Evolutionary conservation across 495 filamentous ascomycete genomes (phyloP).

Genomic region (Hyaloscypha bicolor): DNA sequence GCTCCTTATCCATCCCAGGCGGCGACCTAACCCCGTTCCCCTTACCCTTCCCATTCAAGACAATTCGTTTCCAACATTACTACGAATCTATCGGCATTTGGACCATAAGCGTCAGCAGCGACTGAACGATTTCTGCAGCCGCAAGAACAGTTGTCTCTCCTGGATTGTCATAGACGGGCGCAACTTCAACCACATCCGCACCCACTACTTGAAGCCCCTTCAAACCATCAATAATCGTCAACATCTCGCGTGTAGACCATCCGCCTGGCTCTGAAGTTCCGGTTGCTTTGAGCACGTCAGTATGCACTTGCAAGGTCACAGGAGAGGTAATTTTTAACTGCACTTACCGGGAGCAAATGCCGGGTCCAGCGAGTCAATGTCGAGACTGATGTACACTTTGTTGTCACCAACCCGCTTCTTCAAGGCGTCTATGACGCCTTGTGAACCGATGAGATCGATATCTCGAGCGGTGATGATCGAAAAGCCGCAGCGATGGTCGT

Average conservation of each 20-base stretch:
- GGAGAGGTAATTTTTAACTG: not conserved
- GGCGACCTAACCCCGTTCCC: too few species aligned
- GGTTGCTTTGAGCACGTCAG: slow-evolving; percentile 52
- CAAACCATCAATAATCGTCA: slow-evolving; percentile 68
- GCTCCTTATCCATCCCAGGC: too few species aligned
- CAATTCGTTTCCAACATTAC: too few species aligned
- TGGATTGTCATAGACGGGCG: slow-evolving; percentile 65
- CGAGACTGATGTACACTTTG: not conserved
- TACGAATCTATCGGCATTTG: not conserved
- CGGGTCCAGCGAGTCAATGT: not conserved
- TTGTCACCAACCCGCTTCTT: not conserved
- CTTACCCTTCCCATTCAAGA: too few species aligned
- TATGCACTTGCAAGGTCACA: not conserved
- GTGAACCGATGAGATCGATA: not conserved
- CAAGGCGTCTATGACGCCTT: not conserved
- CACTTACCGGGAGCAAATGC: not conserved
- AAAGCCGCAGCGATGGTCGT: not conserved
- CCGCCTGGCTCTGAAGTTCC: slow-evolving; percentile 77
- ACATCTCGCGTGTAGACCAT: slow-evolving; percentile 70
- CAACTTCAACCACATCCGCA: slow-evolving; percentile 68
- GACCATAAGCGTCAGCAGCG: slow-evolving; percentile 63
- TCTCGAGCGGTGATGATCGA: not conserved
- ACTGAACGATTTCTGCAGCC: slow-evolving; percentile 61
- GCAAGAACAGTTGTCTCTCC: slow-evolving; percentile 66
- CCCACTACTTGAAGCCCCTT: slow-evolving; percentile 69